Base-by-base conservation (phyloP, 768 basidiomycete species). In the Floccularia luteovirens region DNA sequence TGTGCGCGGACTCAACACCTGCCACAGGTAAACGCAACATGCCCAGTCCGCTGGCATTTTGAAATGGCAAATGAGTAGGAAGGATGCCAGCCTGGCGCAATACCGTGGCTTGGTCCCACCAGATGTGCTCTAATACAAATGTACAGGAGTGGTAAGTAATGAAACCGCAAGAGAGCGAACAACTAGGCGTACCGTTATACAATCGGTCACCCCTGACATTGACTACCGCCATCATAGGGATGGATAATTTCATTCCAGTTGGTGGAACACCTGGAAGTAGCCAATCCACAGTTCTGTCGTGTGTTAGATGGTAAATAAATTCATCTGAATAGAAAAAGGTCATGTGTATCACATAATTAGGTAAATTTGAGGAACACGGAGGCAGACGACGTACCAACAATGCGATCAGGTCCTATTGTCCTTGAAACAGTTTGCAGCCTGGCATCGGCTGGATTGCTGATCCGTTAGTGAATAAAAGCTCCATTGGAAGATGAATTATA, bases 201-300 rank as follows among this genome's bases (percentile, higher is more conserved):
- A 65, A 45, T 20, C 65, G 53, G 38, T 65, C 63, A 7, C 63
- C 63, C 16, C 62, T 63, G 36, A 79, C 60, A 44, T 70, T 74
- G 25, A 79, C 70, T n/a, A 79, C 68, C 8, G 69, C 72, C 17
- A 74, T 56, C 67, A 75, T 71, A 2, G 76, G 75, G 36, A 79
- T 63, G 1, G 60, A 42, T 7, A 79, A 44, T 31, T 66, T 65
- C 48, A 64, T 70, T 11, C 67, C 67, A 1, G 70, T 75, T 0
- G 74, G 65, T 3, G 74, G 74, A 16, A 79, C 65, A 1, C 72
- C 69, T 3, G 76, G 75, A 14, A 77, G 63, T 11, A 74, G 55
- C 66, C 68, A 73, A 46, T 71, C 69, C 30, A 72, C 55, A 24
- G 49, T 51, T 14, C 56, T 59, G 46, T 69, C 64, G 38, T 74